Conservation (phyloP, 352 stramenopile species). For the Pythium rishiriense region DNA sequence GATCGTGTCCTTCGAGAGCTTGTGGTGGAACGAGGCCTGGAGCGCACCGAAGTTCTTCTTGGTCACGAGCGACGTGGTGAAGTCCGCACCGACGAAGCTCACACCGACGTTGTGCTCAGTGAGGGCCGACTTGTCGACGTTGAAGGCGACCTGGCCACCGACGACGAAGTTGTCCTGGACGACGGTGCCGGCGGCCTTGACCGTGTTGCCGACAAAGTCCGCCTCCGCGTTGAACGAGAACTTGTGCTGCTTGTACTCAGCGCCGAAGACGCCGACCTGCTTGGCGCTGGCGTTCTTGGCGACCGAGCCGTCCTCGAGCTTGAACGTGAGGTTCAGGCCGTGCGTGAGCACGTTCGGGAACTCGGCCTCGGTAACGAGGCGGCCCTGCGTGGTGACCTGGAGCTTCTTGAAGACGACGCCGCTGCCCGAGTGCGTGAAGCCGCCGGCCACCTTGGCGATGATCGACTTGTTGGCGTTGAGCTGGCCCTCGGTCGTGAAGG, state of each 20-base stretch:
- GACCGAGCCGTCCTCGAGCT: conserved; percentile 80
- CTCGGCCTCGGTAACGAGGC: conserved; percentile 77
- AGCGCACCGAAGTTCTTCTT: conserved; percentile 84
- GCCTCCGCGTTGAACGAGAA: conserved; percentile 72
- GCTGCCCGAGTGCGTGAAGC: conserved; percentile 68
- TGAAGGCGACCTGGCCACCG: conserved; percentile 74
- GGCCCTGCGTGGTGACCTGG: conserved; percentile 79
- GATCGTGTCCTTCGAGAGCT: conserved; percentile 70
- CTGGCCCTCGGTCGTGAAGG: conserved; percentile 84
- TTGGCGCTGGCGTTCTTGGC: conserved; percentile 73
- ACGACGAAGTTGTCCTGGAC: conserved; percentile 67
- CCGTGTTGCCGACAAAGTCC: conserved; percentile 74
- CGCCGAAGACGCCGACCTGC: conserved; percentile 71
- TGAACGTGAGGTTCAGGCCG: conserved; percentile 80
- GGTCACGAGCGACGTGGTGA: conserved; percentile 66
- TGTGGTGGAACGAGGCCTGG: conserved; percentile 84
- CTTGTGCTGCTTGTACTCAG: conserved; percentile 79
- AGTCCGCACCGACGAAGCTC: conserved; percentile 69
- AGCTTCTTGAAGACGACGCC: conserved; percentile 86
- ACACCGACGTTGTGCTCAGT: conserved; percentile 79
- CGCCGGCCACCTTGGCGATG: conserved; percentile 75
- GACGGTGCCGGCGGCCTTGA: conserved; percentile 54
- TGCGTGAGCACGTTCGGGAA: conserved; percentile 75
- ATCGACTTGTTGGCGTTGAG: conserved; percentile 85
- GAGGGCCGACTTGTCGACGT: conserved; percentile 77